Percentiles rank a stretch among this genome's conserved stretches.
Evolutionary conservation across 129 eudicot species (phyloP).

Genomic region (Tagetes erecta): DNA sequence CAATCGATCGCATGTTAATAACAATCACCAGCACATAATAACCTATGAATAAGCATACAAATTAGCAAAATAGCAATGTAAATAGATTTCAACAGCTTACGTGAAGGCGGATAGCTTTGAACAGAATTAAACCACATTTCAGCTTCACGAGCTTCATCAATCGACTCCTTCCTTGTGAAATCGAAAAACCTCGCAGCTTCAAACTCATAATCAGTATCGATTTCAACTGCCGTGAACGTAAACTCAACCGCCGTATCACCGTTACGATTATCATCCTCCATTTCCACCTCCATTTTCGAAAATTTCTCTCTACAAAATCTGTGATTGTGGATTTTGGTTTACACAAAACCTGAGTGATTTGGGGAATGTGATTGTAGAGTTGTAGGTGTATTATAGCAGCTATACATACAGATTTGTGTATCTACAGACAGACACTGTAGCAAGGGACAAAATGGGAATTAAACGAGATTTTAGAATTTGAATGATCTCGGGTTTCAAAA

Average conservation of each 20-base stretch:
- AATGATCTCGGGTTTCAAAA: constrained; percentile 29
- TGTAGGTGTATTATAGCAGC: no score
- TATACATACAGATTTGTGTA: constrained; percentile 28
- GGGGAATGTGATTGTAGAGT: constrained; percentile 11
- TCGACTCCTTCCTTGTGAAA: constrained; percentile 62
- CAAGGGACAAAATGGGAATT: constrained; percentile 23
- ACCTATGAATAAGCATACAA: neutral
- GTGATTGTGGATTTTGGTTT: constrained; percentile 16
- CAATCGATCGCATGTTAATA: constrained; percentile 8
- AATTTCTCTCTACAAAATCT: constrained; percentile 22
- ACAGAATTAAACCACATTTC: constrained; percentile 75
- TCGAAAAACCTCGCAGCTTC: constrained; percentile 77
- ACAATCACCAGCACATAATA: constrained; percentile 15
- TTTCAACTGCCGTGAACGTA: constrained; percentile 68
- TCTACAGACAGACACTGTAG: constrained; percentile 30
- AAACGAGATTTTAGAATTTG: constrained; percentile 30
- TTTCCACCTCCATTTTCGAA: constrained; percentile 38
- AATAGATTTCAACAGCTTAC: constrained; percentile 49
- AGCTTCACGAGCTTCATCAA: constrained; percentile 55
- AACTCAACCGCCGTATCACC: constrained; percentile 41
- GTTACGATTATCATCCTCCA: constrained; percentile 34
- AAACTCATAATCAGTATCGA: constrained; percentile 88
- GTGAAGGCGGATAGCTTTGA: constrained; percentile 81
- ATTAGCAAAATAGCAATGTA: constrained; percentile 14
- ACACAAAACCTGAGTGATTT: constrained; percentile 24